These are phyloP conservation scores for Cladobotryum protrusum DNA, from an alignment of 2,329 filamentous ascomycete genomes.

Conservation along the genomic window DNA sequence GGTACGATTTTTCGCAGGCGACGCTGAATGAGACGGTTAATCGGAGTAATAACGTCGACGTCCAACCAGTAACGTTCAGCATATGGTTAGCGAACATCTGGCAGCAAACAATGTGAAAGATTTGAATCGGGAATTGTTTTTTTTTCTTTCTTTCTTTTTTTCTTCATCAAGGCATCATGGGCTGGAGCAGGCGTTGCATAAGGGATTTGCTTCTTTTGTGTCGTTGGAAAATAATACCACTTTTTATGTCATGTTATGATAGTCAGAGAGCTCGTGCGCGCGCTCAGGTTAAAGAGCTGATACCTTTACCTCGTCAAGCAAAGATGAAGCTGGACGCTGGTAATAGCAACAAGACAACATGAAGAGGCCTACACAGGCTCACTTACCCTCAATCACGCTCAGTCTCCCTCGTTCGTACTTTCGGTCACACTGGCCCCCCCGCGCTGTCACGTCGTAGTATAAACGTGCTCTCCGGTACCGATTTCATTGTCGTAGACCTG, in stretches of 20 bases:
- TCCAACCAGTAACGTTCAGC: conserved; percentile 46
- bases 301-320: conserved; percentile 1
- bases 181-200: conserved; percentile 11
- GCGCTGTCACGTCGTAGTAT: background rate
- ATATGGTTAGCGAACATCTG: conserved; percentile 42
- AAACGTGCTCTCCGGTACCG: background rate
- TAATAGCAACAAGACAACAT: no score
- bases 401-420: background rate
- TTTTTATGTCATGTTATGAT: background rate
- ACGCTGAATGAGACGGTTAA: conserved; percentile 52
- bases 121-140: background rate
- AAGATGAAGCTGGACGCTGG: no score
- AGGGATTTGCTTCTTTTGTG: conserved; percentile 4
- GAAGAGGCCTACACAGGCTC: no score
- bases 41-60: conserved; percentile 28
- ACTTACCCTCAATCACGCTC: no score
- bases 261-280: background rate
- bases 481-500: background rate
- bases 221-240: conserved; percentile 2
- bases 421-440: background rate
- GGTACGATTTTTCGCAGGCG: conserved; percentile 56
- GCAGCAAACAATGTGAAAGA: conserved; percentile 11
- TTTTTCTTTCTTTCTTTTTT: background rate
- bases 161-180: conserved; percentile 1
- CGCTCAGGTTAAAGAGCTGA: conserved; percentile 1